Conservation (phyloP, 2,329 filamentous ascomycete genomes). For the Simplicillium sp. region DNA sequence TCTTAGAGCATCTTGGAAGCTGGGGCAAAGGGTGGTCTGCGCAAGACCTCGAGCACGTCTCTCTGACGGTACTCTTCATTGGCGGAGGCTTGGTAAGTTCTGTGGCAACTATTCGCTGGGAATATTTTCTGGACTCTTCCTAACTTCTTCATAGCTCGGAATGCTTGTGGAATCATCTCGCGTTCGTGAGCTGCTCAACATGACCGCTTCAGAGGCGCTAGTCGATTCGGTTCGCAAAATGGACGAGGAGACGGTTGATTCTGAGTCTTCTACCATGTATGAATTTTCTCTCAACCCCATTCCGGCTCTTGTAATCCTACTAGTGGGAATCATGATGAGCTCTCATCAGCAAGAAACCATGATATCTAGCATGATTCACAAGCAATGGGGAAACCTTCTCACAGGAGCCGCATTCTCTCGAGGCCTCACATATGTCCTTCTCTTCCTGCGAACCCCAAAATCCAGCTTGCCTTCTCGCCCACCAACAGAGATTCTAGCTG, state of each 20-base stretch:
- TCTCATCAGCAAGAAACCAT: constrained; percentile 78
- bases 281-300: constrained; percentile 77
- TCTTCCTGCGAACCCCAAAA: constrained; percentile 71
- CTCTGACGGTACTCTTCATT: constrained; percentile 88
- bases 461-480: constrained; percentile 76
- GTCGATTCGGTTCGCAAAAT: constrained; percentile 18
- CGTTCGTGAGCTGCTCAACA: constrained; percentile 59
- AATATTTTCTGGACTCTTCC: no score
- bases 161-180: constrained; percentile 74
- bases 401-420: constrained; percentile 73
- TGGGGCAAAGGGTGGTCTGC: constrained; percentile 64
- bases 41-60: constrained; percentile 81
- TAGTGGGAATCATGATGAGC: constrained; percentile 91
- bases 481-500: constrained; percentile 77
- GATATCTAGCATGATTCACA: constrained; percentile 85
- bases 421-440: constrained; percentile 66
- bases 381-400: constrained; percentile 84
- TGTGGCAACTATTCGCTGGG: no score
- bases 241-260: constrained; percentile 40
- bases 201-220: constrained; percentile 29
- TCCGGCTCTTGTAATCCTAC: constrained; percentile 74
- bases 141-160: constrained; percentile 43
- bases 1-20: constrained; percentile 76
- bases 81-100: constrained; percentile 72
- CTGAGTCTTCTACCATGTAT: constrained; percentile 54